These are phyloP conservation scores for Magnolia sinica DNA, from an alignment of 164 flowering plant species.

Conservation along the genomic window DNA sequence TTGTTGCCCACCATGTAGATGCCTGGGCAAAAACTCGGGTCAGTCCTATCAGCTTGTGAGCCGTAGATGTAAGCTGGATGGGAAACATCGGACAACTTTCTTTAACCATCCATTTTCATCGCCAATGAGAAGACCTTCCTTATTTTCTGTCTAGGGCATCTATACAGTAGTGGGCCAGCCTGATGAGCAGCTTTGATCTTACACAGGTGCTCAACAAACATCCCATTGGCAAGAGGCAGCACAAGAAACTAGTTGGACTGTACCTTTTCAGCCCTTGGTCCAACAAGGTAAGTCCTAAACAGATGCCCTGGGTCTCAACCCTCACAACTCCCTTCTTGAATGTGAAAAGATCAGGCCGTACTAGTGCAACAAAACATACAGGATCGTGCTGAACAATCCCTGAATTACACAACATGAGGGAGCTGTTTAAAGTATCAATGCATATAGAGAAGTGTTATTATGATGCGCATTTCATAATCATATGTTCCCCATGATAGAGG, in stretches of 20 bases:
- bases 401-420: conserved; percentile 17
- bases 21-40: no score
- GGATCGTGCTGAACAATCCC: conserved; percentile 97
- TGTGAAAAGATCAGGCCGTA: conserved; percentile 87
- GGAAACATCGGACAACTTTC: no score
- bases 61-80: neutral
- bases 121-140: no score
- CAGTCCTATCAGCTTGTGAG: no score
- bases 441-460: neutral
- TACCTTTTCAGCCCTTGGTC: conserved; percentile 90
- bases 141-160: no score
- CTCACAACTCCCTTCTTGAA: conserved; percentile 87
- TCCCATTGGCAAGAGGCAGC: neutral
- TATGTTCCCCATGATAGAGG: no score
- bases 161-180: no score
- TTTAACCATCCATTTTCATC: no score
- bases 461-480: no score
- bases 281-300: conserved; percentile 82
- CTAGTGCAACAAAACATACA: conserved; percentile 76
- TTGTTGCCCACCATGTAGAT: no score
- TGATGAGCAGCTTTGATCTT: no score
- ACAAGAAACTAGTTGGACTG: neutral
- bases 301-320: conserved; percentile 92
- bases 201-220: neutral
- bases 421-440: neutral